Evolutionary conservation across 805 yeast species (phyloP).

Genomic region (Monosporozyma servazzii): DNA sequence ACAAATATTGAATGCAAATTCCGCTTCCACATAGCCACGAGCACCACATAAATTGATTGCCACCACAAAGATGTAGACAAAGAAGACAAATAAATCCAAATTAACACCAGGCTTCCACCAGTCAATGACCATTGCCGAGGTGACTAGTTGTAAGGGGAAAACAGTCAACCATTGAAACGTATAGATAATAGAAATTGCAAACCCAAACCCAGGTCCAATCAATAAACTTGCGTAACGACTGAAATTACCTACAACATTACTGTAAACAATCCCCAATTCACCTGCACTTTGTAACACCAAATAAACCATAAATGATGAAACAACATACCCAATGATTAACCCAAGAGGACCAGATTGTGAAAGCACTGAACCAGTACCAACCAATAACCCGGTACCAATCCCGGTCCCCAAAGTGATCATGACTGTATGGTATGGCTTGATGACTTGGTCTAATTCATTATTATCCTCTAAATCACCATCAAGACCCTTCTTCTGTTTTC

Average conservation of each 20-base stretch:
- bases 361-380: slow-evolving; percentile 43
- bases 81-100: slow-evolving; percentile 23
- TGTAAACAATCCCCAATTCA: slow-evolving; percentile 51
- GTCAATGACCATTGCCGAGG: slow-evolving; percentile 43
- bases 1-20: slow-evolving; percentile 37
- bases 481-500: neutral
- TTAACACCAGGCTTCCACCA: slow-evolving; percentile 33
- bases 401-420: slow-evolving; percentile 66
- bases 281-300: slow-evolving; percentile 50
- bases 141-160: slow-evolving; percentile 46
- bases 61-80: slow-evolving; percentile 30
- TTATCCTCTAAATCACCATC: slow-evolving; percentile 1
- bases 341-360: slow-evolving; percentile 38
- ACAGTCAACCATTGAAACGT: slow-evolving; percentile 47
- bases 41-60: slow-evolving; percentile 45
- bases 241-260: slow-evolving; percentile 51
- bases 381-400: slow-evolving; percentile 64
- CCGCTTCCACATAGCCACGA: slow-evolving; percentile 46
- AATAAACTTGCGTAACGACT: slow-evolving; percentile 46
- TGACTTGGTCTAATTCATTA: slow-evolving; percentile 5
- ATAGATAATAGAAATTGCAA: slow-evolving; percentile 53
- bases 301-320: slow-evolving; percentile 48
- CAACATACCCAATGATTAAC: slow-evolving; percentile 43
- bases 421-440: slow-evolving; percentile 14
- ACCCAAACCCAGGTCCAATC: slow-evolving; percentile 51